Base-by-base conservation (phyloP, 345 rosid species). In the Noccaea bulbosa region DNA sequence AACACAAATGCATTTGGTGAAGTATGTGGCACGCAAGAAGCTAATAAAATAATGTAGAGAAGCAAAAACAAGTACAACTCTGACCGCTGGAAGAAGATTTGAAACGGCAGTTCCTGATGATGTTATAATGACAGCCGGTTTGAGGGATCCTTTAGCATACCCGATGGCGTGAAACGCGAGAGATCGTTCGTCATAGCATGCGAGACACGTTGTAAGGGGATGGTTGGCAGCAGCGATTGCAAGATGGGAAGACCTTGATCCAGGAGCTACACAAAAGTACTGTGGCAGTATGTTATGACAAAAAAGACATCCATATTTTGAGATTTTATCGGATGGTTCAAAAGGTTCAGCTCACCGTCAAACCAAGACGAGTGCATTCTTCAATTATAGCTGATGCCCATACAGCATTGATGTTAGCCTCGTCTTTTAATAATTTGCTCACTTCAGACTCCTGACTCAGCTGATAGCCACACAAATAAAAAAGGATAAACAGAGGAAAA, bases 91-190 rank as follows among this genome's bases (percentile, higher is more conserved):
- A 78, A 88, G 82, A 83, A 93, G 98, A 82, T 93, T 93, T 68
- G 98, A 93, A 65, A 90, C 96, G 33, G 98, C 98, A 52, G 98
- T 93, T 80, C 98, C 98, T 56, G 98, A 93, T 33, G 98, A 81
- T 41, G 97, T 93, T 80, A 93, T 85, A 70, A 93, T 71, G 39
- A 88, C 89, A 7, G 98, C 97, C 1, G 93, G 96, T 77, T 78
- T 86, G 20, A 74, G 82, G 73, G 96, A 83, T 50, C 96, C 98
- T 83, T 85, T 87, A 65, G 92, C 88, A 81, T 87, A 90, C 53
- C 98, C 98, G 69, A 90, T 80, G 69, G 96, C 98, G 65, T 90
- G 97, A 85, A 86, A 93, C 9, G 98, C 96, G 67, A 93, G 91
- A 48, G 97, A 88, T 45, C 97, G 95, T 76, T 93, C 98, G 56